Conservation (phyloP, 345 rosid genomes). For the Citrus inodora region DNA sequence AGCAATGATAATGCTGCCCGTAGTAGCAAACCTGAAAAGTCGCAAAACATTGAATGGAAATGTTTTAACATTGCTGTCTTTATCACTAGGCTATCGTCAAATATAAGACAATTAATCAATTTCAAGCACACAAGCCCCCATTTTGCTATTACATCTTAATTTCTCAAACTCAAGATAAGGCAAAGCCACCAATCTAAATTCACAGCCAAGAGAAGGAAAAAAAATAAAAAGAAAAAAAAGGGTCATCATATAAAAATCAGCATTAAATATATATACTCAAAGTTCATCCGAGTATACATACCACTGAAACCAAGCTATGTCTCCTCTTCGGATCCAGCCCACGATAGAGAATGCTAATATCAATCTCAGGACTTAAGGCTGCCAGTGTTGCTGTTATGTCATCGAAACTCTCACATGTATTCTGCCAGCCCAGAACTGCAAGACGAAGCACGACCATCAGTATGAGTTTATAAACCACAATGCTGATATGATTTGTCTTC, state of each 20-base stretch:
- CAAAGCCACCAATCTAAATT: background rate
- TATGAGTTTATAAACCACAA: slow-evolving; percentile 5
- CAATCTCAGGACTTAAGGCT: slow-evolving; percentile 73
- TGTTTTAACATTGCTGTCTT: background rate
- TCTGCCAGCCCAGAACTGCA: slow-evolving; percentile 98
- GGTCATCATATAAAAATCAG: background rate
- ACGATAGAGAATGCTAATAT: slow-evolving; percentile 76
- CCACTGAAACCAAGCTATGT: slow-evolving; percentile 86
- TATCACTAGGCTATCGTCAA: background rate
- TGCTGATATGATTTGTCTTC: slow-evolving; percentile 5
- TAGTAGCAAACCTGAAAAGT: slow-evolving; percentile 85
- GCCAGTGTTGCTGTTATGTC: slow-evolving; percentile 86
- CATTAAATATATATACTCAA: background rate
- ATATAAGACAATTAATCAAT: background rate
- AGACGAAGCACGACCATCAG: slow-evolving; percentile 12
- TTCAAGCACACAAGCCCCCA: background rate
- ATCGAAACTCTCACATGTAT: slow-evolving; percentile 74
- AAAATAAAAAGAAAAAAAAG: background rate
- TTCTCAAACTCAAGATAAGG: background rate
- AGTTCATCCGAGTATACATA: slow-evolving; percentile 24
- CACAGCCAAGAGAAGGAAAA: background rate
- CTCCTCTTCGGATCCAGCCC: slow-evolving; percentile 66
- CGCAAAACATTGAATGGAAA: slow-evolving; percentile 11
- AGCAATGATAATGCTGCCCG: slow-evolving; percentile 98
- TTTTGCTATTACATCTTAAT: background rate